Conservation (phyloP, 192 early-diverging fungal genomes). For the Coemansia sp. region DNA sequence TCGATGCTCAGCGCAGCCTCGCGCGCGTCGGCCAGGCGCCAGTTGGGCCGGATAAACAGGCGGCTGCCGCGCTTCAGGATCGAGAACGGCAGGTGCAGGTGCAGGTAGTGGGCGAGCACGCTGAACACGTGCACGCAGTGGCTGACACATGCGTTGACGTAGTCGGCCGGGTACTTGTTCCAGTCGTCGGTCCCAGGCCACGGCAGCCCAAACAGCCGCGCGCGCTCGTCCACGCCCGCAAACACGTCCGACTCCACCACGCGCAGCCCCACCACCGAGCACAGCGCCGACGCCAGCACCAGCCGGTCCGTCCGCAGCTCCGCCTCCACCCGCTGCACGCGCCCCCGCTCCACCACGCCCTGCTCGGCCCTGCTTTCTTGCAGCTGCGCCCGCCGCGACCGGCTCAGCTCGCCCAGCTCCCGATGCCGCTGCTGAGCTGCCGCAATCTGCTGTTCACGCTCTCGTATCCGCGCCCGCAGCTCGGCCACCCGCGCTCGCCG, state of each 20-base stretch:
- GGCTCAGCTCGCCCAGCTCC: background rate
- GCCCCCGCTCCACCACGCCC: conserved; percentile 2
- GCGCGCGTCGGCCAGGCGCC: conserved; percentile 30
- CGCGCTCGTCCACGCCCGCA: conserved; percentile 18
- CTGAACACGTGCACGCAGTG: conserved; percentile 43
- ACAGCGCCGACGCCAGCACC: conserved; percentile 34
- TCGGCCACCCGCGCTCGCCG: conserved; percentile 23
- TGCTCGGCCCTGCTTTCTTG: background rate
- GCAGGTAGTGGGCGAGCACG: conserved; percentile 43
- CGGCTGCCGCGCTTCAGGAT: conserved; percentile 34
- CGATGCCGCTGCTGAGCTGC: conserved; percentile 17
- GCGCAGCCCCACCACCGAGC: conserved; percentile 45
- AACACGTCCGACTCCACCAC: conserved; percentile 22
- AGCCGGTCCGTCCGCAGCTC: conserved; percentile 30
- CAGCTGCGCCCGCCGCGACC: background rate
- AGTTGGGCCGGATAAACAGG: conserved; percentile 39
- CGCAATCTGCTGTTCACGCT: conserved; percentile 29
- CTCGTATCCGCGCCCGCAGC: conserved; percentile 19
- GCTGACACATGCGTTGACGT: conserved; percentile 50
- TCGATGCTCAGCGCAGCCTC: conserved; percentile 33
- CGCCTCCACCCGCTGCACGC: conserved; percentile 1
- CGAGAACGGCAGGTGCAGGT: conserved; percentile 37
- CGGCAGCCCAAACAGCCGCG: conserved; percentile 44
- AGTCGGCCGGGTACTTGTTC: conserved; percentile 47
- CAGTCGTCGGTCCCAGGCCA: conserved; percentile 50